Conservation (phyloP, 495 filamentous ascomycete species). For the Astrocystis sublimbata region DNA sequence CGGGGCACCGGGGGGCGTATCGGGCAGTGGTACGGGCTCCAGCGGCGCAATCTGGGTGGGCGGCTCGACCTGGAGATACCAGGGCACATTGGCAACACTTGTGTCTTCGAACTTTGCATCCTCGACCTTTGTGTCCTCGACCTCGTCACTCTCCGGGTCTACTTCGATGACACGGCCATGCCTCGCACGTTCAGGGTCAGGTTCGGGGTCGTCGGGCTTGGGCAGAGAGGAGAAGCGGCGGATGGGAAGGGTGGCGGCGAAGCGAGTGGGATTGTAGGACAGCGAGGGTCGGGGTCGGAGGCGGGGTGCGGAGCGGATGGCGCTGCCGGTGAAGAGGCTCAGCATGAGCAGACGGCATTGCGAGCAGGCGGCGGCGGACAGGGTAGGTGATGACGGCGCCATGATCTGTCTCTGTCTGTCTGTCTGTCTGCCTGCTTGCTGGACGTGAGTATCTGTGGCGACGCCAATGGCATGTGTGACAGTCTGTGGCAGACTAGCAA, state of each 20-base stretch:
- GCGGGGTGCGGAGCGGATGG: slow-evolving; percentile 16
- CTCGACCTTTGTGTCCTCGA: slow-evolving; percentile 6
- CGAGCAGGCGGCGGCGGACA: slow-evolving; percentile 29
- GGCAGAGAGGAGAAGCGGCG: slow-evolving; percentile 27
- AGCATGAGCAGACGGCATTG: slow-evolving; percentile 30
- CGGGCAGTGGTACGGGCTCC: slow-evolving; percentile 68
- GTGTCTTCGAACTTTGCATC: slow-evolving; percentile 4
- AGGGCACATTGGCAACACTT: slow-evolving; percentile 51
- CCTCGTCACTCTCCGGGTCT: neutral
- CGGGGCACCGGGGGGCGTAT: slow-evolving; percentile 72
- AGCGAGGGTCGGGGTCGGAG: slow-evolving; percentile 4
- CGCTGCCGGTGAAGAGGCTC: slow-evolving; percentile 26
- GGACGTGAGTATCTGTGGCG: neutral
- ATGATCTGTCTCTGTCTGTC: neutral
- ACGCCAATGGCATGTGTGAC: neutral
- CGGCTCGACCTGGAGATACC: slow-evolving; percentile 81
- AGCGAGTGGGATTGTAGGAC: slow-evolving; percentile 12
- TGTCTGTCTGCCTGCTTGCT: neutral
- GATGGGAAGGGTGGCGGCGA: slow-evolving; percentile 6
- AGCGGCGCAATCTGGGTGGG: slow-evolving; percentile 53
- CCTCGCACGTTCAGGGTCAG: neutral
- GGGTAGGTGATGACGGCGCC: slow-evolving; percentile 9
- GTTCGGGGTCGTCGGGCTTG: slow-evolving; percentile 8
- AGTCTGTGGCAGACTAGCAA: too few species aligned
- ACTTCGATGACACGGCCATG: slow-evolving; percentile 3